Evolutionary conservation across 306 rosid genomes (phyloP).

Genomic region (Cotoneaster glaucophyllus): DNA sequence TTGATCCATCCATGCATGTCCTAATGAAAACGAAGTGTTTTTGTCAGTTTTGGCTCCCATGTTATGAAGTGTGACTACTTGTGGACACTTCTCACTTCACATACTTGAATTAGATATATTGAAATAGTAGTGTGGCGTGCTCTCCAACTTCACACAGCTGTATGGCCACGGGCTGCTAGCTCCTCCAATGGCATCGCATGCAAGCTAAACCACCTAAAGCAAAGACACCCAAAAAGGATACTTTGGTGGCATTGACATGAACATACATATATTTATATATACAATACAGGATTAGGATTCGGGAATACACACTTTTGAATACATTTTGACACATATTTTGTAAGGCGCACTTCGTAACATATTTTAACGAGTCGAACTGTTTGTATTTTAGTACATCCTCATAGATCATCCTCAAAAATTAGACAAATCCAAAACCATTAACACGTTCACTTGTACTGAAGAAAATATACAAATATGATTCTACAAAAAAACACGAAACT

Average conservation of each 20-base stretch:
- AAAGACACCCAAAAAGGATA: background rate
- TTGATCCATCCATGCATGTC: background rate
- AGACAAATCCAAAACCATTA: too few relatives aligned
- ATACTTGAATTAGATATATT: background rate
- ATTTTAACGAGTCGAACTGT: too few relatives aligned
- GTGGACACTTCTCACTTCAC: background rate
- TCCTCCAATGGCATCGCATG: background rate
- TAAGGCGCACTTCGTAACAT: too few relatives aligned
- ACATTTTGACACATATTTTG: too few relatives aligned
- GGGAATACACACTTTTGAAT: too few relatives aligned
- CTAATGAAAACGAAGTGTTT: background rate
- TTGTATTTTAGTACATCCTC: too few relatives aligned
- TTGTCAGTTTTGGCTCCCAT: background rate
- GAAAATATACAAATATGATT: too few relatives aligned
- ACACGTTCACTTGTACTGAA: too few relatives aligned
- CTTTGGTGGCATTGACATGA: background rate
- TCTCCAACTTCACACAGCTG: conserved; percentile 10
- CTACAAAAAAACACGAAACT: too few relatives aligned
- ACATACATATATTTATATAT: background rate
- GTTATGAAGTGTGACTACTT: conserved; percentile 1
- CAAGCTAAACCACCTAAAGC: background rate
- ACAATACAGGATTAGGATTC: too few relatives aligned
- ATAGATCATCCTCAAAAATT: too few relatives aligned
- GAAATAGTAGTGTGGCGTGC: background rate
- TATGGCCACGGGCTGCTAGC: background rate